Evolutionary conservation across 2,329 filamentous ascomycete species (phyloP).

Genomic region (Clonostachys byssicola): DNA sequence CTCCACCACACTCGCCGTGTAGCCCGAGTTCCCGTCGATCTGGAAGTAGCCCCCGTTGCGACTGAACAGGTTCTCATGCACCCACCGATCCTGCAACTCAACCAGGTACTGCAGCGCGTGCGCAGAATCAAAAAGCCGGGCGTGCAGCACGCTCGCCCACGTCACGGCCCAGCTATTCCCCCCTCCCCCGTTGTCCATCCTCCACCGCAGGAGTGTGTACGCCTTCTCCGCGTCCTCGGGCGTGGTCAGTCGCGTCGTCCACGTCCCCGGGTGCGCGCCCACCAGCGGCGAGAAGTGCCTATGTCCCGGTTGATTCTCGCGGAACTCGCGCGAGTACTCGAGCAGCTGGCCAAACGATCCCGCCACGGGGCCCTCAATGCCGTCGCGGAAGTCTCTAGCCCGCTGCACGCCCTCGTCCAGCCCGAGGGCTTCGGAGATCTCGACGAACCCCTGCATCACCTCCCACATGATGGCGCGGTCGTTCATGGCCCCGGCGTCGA

Average conservation of each 20-base stretch:
- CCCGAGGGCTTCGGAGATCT: constrained; percentile 4
- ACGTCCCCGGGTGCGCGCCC: constrained; percentile 2
- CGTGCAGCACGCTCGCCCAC: constrained; percentile 4
- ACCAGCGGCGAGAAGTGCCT: constrained; percentile 4
- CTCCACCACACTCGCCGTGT: constrained; percentile 35
- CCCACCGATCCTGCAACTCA: too few relatives aligned
- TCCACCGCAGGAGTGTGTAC: constrained; percentile 1
- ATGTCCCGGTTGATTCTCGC: constrained; percentile 5
- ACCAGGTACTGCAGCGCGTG: not conserved
- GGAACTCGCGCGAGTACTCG: constrained; percentile 4
- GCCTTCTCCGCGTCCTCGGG: constrained; percentile 2
- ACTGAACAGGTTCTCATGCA: constrained; percentile 15
- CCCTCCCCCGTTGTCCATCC: not conserved
- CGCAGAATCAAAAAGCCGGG: constrained; percentile 2
- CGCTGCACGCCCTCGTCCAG: constrained; percentile 2
- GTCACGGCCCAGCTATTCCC: constrained; percentile 5
- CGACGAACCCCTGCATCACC: constrained; percentile 3
- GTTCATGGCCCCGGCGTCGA: constrained; percentile 4
- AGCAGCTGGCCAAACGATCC: constrained; percentile 2
- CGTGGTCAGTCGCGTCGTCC: constrained; percentile 2
- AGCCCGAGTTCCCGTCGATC: constrained; percentile 38
- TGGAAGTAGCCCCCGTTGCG: constrained; percentile 7
- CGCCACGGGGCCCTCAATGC: not conserved
- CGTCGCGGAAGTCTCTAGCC: constrained; percentile 4
- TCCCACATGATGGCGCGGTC: constrained; percentile 9